Percentiles rank a stretch among this genome's conserved stretches.
Evolutionary conservation across 164 flowering plant genomes (phyloP).

Genomic region (Chloranthus sessilifolius): DNA sequence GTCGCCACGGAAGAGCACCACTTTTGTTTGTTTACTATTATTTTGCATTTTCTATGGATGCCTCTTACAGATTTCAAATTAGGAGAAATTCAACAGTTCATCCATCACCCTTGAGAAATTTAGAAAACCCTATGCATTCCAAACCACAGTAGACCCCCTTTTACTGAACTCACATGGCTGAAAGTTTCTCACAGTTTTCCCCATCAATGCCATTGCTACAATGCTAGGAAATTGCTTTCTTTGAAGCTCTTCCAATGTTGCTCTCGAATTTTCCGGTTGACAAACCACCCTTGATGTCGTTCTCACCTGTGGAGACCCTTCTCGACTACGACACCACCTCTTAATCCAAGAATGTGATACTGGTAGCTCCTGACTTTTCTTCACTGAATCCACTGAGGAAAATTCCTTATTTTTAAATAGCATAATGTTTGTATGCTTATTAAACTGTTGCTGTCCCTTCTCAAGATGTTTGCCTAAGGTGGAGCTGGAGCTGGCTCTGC

Average conservation of each 20-base stretch:
- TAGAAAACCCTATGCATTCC: conserved; percentile 35
- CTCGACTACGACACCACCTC: conserved; percentile 46
- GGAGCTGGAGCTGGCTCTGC: conserved; percentile 25
- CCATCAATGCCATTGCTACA: conserved; percentile 92
- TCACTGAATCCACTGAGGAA: conserved; percentile 18
- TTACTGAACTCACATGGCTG: conserved; percentile 48
- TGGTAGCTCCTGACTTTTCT: conserved; percentile 18
- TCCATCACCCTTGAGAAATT: not conserved
- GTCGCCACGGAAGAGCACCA: not conserved
- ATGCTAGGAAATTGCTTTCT: conserved; percentile 72
- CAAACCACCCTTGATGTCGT: conserved; percentile 19
- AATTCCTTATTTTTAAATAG: conserved; percentile 15
- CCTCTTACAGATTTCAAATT: not conserved
- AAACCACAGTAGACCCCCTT: conserved; percentile 54
- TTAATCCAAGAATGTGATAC: conserved; percentile 67
- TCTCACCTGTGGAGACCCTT: conserved; percentile 15
- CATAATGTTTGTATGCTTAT: conserved; percentile 11
- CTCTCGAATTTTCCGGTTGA: conserved; percentile 41
- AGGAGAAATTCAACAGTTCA: not conserved
- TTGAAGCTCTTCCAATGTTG: conserved; percentile 25
- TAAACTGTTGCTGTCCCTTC: conserved; percentile 16
- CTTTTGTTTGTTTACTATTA: not conserved
- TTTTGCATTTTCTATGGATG: not conserved
- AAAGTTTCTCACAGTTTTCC: conserved; percentile 64
- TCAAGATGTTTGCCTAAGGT: conserved; percentile 14